Percentiles rank a stretch among this genome's conserved stretches.
Conservation (phyloP, 441 rosid genomes). For the Croton setiger region DNA sequence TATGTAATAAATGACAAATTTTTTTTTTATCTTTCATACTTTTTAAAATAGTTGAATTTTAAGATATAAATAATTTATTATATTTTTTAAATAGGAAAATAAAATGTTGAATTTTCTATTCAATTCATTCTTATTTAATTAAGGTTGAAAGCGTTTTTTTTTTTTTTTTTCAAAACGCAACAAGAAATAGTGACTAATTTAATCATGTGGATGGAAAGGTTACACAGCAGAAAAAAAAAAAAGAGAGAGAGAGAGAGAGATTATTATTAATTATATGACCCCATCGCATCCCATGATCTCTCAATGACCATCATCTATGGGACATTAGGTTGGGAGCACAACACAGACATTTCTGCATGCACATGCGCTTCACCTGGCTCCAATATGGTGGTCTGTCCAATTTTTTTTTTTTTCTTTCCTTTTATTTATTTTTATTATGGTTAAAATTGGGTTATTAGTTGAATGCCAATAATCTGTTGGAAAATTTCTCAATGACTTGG, state of each 20-base stretch:
- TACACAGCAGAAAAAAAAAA: constrained; percentile 15
- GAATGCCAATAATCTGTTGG: not conserved
- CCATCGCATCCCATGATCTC: not conserved
- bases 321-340: constrained; percentile 26
- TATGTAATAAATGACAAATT: too few relatives aligned
- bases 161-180: too few relatives aligned
- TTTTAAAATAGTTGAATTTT: too few relatives aligned
- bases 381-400: constrained; percentile 32
- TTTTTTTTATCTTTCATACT: too few relatives aligned
- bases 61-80: too few relatives aligned
- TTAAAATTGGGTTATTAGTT: not conserved
- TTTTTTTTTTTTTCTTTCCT: too few relatives aligned
- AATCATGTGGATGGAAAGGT: constrained; percentile 15
- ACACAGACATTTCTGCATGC: constrained; percentile 22
- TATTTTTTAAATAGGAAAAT: too few relatives aligned
- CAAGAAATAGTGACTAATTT: too few relatives aligned
- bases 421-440: not conserved
- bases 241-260: too few relatives aligned
- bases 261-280: not conserved
- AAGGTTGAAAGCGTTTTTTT: too few relatives aligned
- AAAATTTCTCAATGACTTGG: not conserved
- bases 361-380: constrained; percentile 44
- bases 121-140: too few relatives aligned
- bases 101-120: too few relatives aligned
- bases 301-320: constrained; percentile 8